Percentiles rank a stretch among this genome's conserved stretches.
Conservation (phyloP, 2,329 filamentous ascomycete genomes). For the Ophiostoma quercus region DNA sequence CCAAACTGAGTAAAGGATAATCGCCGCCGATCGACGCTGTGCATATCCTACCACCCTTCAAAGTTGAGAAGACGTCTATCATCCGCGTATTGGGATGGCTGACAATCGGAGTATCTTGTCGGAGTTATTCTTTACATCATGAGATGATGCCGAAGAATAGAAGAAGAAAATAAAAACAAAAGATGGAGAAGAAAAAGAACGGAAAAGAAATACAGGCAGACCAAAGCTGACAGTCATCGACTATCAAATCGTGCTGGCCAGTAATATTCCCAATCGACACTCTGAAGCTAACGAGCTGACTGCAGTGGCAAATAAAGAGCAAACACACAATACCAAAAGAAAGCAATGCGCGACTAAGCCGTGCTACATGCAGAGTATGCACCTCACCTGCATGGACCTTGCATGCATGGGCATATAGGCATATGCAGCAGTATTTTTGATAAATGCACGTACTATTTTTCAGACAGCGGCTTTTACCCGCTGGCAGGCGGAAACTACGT, state of each 20-base stretch:
- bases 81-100: not conserved
- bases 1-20: not conserved
- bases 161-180: not conserved
- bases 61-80: not conserved
- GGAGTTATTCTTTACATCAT: no score
- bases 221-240: not conserved
- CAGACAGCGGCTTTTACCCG: not conserved
- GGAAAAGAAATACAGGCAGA: not conserved
- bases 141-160: not conserved
- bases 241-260: not conserved
- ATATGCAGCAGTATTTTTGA: not conserved
- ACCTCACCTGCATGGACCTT: not conserved
- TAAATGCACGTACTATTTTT: not conserved
- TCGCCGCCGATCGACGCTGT: slow-evolving; percentile 1
- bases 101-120: not conserved
- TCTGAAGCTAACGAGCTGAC: not conserved
- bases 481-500: not conserved
- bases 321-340: not conserved
- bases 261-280: not conserved
- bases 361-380: not conserved
- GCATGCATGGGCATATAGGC: slow-evolving; percentile 5
- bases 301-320: not conserved
- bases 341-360: not conserved
- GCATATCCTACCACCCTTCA: not conserved
- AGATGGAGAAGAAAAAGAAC: not conserved